Evolutionary conservation across 768 basidiomycete species (phyloP), one percentile per base, ranked within the genome.

Genomic region (Lactarius sp.): DNA sequence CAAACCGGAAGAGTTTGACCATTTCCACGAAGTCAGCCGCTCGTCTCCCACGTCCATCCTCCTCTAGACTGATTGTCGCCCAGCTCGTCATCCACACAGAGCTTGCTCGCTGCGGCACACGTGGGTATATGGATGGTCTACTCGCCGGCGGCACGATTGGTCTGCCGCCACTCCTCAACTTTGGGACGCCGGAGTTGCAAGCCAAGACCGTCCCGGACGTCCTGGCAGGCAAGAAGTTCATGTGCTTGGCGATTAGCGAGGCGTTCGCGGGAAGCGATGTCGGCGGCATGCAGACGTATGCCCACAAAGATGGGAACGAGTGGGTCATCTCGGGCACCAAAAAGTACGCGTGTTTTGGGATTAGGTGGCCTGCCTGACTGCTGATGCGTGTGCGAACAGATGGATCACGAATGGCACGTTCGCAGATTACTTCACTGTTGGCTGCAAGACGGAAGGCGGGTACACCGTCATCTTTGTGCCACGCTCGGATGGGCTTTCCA

Each of bases 281-380:
- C 2, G 75, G 83, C 55, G 93, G 94, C 3, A 70, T 95, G 41
- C 93, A 85, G 79, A 98, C 88, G 61, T 88, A 86, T 1, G 95
- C 95, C 0, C 83, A 84, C 60, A 84, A 85, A 61, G 93, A 96
- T 69, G 95, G 93, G 1, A 85, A 90, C 68, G 77, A 86, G 47
- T 96, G 90, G 88, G 81, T 94, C 13, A 86, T 98, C 66, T 92
- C 87, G 47, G 96, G 96, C 18, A 94, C 93, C 6, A 98, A 98
- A 75, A 96, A 96, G 91, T 88, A 61, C 4, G 80, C 70, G 14
- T 31, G 12, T 55, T 31, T 37, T 7, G 1, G 22, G 1, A 9
- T 8, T 36, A 6, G 44, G 16, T 47, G 8, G 51, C 4, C 14
- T 47, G 37, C 42, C n/a, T 12, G 9, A 31, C 18, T 52, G 22